Conservation (phyloP, 495 filamentous ascomycete genomes). For the Xylaria palmicola region DNA sequence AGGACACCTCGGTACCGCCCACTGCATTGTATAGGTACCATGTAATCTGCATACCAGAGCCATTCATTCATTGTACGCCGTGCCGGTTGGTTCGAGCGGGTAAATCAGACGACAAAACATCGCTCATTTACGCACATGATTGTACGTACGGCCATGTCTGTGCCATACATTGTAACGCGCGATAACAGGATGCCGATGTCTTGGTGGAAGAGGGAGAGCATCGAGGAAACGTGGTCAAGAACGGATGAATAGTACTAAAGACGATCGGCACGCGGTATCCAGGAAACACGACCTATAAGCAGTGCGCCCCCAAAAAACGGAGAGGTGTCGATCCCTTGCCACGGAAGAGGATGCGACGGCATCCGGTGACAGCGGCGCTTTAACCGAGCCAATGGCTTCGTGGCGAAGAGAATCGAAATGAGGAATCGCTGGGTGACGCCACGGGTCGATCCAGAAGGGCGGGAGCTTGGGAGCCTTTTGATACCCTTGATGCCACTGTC, state of each 20-base stretch:
- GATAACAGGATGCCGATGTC: too few species aligned
- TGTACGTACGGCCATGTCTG: too few species aligned
- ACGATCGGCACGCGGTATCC: not conserved
- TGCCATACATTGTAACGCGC: too few species aligned
- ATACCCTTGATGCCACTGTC: not conserved
- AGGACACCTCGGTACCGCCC: too few species aligned
- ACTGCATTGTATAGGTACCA: too few species aligned
- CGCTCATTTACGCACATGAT: too few species aligned
- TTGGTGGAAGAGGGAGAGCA: too few species aligned
- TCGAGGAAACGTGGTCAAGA: too few species aligned
- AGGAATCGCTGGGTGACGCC: conserved; percentile 7
- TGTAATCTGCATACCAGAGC: too few species aligned
- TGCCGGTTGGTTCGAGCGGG: too few species aligned
- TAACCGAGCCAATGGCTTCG: conserved; percentile 14
- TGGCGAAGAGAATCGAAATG: conserved; percentile 6
- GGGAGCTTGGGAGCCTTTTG: conserved; percentile 13
- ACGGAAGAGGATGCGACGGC: conserved; percentile 4
- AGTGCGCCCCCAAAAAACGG: not conserved
- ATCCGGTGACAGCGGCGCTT: conserved; percentile 13
- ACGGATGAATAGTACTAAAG: not conserved
- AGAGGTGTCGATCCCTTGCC: conserved; percentile 1
- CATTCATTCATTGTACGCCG: too few species aligned
- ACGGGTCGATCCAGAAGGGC: conserved; percentile 16
- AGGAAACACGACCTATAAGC: not conserved
- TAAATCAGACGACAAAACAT: too few species aligned